phyloP scores from a whole-genome alignment of 2,329 filamentous ascomycete species.

The Colletotrichum coccodes region DNA sequence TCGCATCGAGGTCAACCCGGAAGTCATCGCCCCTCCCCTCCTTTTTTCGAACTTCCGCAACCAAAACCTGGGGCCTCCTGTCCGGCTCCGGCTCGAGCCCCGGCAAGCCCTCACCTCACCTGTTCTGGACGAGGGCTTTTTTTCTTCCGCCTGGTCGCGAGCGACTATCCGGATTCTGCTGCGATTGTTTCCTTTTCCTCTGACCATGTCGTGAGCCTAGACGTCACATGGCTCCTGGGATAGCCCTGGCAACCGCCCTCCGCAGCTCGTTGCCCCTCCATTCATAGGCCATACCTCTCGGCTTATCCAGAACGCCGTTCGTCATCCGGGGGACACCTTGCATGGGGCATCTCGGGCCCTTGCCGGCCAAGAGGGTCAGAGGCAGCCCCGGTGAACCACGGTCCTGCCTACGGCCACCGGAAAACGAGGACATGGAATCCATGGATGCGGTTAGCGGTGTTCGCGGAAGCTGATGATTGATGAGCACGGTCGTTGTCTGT shows the following conservation, averaged over 20 bases:
- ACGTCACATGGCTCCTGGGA: conserved; percentile 13
- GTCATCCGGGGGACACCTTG: conserved; percentile 26
- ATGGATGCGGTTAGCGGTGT: background rate
- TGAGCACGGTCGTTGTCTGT: conserved; percentile 14
- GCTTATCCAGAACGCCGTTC: conserved; percentile 22
- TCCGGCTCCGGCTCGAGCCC: conserved; percentile 23
- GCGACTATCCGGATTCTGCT: background rate
- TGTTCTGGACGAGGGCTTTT: background rate
- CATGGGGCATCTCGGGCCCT: conserved; percentile 24
- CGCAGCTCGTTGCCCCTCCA: conserved; percentile 4
- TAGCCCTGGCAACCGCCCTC: conserved; percentile 7
- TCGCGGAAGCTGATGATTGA: background rate
- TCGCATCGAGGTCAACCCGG: conserved; percentile 34
- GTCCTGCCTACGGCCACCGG: background rate
- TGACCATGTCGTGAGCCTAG: background rate
- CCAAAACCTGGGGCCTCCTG: background rate
- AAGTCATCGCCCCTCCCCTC: conserved; percentile 41
- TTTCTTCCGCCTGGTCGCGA: background rate
- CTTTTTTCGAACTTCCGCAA: conserved; percentile 11
- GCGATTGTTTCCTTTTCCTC: background rate
- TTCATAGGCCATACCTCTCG: background rate
- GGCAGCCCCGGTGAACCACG: conserved; percentile 17
- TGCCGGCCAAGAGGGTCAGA: conserved; percentile 21
- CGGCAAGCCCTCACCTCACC: conserved; percentile 2
- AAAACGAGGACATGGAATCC: background rate